A percentile compares a stretch with the other conserved stretches of the same genome.
phyloP scores from a whole-genome alignment of 2,329 filamentous ascomycete genomes.

The Aspergillus transmontanensis region DNA sequence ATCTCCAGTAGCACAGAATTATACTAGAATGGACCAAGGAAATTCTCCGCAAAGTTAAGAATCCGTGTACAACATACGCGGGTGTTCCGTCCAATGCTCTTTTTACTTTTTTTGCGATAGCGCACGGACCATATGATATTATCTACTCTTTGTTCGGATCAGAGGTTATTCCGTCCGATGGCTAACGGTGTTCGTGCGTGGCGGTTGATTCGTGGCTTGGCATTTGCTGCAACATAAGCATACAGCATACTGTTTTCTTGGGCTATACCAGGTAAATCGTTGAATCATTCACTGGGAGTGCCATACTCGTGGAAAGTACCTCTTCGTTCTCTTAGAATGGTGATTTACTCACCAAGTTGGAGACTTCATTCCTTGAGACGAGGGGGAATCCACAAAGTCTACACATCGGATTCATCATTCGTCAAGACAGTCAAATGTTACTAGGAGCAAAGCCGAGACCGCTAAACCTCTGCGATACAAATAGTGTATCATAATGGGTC shows the following conservation, averaged over 20 bases:
- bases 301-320: neutral
- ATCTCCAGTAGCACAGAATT: neutral
- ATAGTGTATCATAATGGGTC: neutral
- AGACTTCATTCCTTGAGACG: neutral
- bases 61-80: neutral
- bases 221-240: neutral
- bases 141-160: neutral
- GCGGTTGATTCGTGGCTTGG: neutral
- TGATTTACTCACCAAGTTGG: neutral
- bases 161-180: constrained; percentile 8
- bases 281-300: neutral
- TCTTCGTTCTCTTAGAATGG: neutral
- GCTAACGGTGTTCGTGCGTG: neutral
- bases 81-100: constrained; percentile 1
- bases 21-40: neutral
- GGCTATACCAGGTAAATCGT: neutral
- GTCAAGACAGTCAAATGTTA: neutral
- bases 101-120: constrained; percentile 24
- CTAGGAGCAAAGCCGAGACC: neutral
- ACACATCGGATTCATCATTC: neutral
- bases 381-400: neutral
- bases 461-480: neutral
- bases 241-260: neutral
- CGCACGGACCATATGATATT: constrained; percentile 21
- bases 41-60: neutral